Evolutionary conservation across 306 rosid genomes (phyloP).

Genomic region (Cucumis melo): DNA sequence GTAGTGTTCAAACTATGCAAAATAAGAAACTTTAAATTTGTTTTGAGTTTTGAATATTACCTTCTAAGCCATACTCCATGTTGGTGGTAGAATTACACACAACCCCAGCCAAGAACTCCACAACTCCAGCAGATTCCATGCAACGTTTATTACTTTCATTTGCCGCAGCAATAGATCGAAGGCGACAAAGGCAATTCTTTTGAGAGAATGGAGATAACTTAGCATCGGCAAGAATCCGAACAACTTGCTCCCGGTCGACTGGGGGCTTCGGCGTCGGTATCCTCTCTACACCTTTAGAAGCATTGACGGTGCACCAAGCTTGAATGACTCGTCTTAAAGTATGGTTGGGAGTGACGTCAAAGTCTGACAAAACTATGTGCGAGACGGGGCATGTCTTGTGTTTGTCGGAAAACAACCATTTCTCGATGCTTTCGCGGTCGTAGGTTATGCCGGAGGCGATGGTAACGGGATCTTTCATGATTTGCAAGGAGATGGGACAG

Average conservation of each 20-base stretch:
- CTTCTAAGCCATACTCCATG: not conserved
- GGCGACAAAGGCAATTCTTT: constrained; percentile 18
- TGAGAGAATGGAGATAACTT: constrained; percentile 3
- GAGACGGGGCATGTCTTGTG: constrained; percentile 50
- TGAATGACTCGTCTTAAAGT: constrained; percentile 60
- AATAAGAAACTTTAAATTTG: no score
- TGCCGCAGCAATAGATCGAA: constrained; percentile 29
- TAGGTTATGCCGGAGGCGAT: constrained; percentile 66
- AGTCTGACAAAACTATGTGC: constrained; percentile 31
- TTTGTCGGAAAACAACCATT: constrained; percentile 37
- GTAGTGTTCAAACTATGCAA: no score
- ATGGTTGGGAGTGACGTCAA: constrained; percentile 59
- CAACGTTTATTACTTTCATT: constrained; percentile 30
- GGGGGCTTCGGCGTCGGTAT: constrained; percentile 60
- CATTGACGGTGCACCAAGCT: constrained; percentile 54
- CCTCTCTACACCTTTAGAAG: constrained; percentile 25
- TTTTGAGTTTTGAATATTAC: not conserved
- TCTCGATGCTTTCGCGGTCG: constrained; percentile 58
- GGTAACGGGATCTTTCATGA: constrained; percentile 73
- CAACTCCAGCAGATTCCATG: constrained; percentile 28
- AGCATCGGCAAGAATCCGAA: constrained; percentile 27
- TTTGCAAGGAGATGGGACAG: constrained; percentile 64
- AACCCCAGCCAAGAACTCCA: not conserved
- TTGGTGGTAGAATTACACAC: constrained; percentile 28
- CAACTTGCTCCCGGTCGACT: constrained; percentile 22